Evolutionary conservation across 108 stramenopile species (phyloP).

Genomic region (Cyclostephanos invisitatus): DNA sequence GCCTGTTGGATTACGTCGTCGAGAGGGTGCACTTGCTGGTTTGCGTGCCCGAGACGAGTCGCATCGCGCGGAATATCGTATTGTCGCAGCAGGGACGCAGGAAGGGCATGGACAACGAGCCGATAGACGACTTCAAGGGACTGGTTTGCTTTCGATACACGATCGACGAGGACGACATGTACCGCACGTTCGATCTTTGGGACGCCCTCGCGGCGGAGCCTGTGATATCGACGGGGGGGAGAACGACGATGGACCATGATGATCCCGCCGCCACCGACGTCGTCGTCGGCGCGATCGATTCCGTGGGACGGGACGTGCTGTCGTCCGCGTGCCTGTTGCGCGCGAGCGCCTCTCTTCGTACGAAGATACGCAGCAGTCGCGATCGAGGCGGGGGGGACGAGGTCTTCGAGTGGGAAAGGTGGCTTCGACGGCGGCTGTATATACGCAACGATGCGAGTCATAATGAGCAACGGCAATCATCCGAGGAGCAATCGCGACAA

Average conservation of each 20-base stretch:
- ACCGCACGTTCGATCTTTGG: slow-evolving; percentile 59
- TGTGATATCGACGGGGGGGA: slow-evolving; percentile 3
- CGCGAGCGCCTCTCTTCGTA: slow-evolving; percentile 44
- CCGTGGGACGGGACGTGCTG: slow-evolving; percentile 49
- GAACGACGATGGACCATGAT: neutral
- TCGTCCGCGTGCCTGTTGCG: slow-evolving; percentile 52
- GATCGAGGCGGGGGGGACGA: slow-evolving; percentile 41
- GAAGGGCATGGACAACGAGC: slow-evolving; percentile 61
- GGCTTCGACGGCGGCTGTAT: slow-evolving; percentile 46
- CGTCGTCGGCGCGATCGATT: neutral
- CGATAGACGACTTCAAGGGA: slow-evolving; percentile 65
- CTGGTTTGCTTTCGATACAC: slow-evolving; percentile 66
- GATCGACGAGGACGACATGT: slow-evolving; percentile 55
- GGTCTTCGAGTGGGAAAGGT: slow-evolving; percentile 49
- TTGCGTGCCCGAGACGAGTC: slow-evolving; percentile 54
- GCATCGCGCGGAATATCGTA: slow-evolving; percentile 59
- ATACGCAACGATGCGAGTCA: slow-evolving; percentile 12
- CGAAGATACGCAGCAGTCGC: slow-evolving; percentile 47
- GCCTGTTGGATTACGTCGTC: slow-evolving; percentile 55
- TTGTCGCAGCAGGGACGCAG: slow-evolving; percentile 42
- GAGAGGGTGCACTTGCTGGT: slow-evolving; percentile 53
- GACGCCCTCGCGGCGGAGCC: slow-evolving; percentile 47
- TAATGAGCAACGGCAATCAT: neutral
- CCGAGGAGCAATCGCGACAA: neutral
- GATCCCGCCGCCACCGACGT: neutral